A percentile compares a stretch with the other conserved stretches of the same genome.
Evolutionary conservation across 495 filamentous ascomycete species (phyloP).

Genomic region (Poronia punctata): DNA sequence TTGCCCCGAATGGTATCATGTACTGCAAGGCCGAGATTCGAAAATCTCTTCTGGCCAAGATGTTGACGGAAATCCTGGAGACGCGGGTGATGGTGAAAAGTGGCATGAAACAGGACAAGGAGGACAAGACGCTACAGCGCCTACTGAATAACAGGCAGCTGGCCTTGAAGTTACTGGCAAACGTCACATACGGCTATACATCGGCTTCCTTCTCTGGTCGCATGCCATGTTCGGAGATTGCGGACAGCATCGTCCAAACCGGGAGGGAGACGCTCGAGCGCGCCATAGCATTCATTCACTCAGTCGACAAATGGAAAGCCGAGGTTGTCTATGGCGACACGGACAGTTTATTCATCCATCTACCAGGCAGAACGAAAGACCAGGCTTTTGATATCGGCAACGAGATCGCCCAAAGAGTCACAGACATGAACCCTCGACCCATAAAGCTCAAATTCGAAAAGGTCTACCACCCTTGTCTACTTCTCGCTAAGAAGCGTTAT

Average conservation of each 20-base stretch:
- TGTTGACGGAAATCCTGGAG: constrained; percentile 93
- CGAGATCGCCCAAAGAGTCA: constrained; percentile 87
- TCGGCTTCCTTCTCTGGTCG: constrained; percentile 91
- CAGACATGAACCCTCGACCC: constrained; percentile 82
- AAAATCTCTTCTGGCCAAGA: constrained; percentile 88
- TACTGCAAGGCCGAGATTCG: constrained; percentile 80
- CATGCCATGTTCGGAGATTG: constrained; percentile 97
- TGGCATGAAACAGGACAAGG: constrained; percentile 91
- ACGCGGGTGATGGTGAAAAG: constrained; percentile 97
- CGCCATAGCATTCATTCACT: constrained; percentile 88
- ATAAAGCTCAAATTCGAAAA: constrained; percentile 98
- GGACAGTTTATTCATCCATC: constrained; percentile 88
- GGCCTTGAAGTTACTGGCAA: constrained; percentile 93
- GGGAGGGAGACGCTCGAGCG: constrained; percentile 91
- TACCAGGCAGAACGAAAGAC: constrained; percentile 77
- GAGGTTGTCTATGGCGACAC: constrained; percentile 98
- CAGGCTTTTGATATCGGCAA: constrained; percentile 89
- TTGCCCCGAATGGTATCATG: constrained; percentile 94
- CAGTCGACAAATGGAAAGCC: constrained; percentile 76
- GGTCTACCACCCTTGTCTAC: constrained; percentile 88
- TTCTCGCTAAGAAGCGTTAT: constrained; percentile 95
- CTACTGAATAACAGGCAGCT: constrained; percentile 91
- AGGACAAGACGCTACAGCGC: constrained; percentile 78
- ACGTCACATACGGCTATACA: constrained; percentile 97
- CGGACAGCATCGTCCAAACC: constrained; percentile 95